Evolutionary conservation across 2,329 filamentous ascomycete genomes (phyloP).

Genomic region (Penicillium sp.): DNA sequence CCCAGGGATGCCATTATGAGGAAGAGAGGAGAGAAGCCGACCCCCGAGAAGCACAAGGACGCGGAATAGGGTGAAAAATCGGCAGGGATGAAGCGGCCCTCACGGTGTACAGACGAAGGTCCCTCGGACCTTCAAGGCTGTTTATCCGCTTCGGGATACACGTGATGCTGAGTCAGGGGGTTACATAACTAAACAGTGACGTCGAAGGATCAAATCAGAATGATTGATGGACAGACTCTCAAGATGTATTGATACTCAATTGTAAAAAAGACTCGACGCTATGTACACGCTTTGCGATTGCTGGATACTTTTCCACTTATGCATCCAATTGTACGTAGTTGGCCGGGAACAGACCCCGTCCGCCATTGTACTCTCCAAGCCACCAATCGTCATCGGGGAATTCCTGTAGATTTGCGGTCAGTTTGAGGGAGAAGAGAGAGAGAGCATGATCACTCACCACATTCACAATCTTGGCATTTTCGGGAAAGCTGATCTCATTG

Average conservation of each 20-base stretch:
- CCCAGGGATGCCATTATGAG: conserved; percentile 82
- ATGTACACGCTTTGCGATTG: conserved; percentile 8
- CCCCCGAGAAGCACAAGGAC: conserved; percentile 2
- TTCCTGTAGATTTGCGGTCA: conserved; percentile 50
- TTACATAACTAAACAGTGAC: conserved; percentile 16
- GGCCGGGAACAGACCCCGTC: conserved; percentile 71
- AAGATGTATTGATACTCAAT: too few species aligned
- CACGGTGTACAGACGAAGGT: conserved; percentile 13
- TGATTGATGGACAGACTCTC: too few species aligned
- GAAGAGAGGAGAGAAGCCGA: conserved; percentile 1
- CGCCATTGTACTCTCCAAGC: conserved; percentile 78
- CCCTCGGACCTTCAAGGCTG: conserved; percentile 18
- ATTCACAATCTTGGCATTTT: conserved; percentile 73
- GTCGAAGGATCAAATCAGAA: conserved; percentile 4
- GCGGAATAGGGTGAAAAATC: conserved; percentile 1
- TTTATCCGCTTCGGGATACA: conserved; percentile 19
- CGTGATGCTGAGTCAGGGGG: conserved; percentile 14
- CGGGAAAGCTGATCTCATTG: conserved; percentile 79
- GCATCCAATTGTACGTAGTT: conserved; percentile 45
- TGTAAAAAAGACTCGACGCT: conserved; percentile 1
- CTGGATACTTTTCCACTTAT: conserved; percentile 2
- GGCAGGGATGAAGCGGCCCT: conserved; percentile 10
- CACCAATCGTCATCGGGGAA: conserved; percentile 99
- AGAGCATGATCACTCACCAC: conserved; percentile 54
- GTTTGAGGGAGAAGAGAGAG: conserved; percentile 20